A percentile compares a stretch with the other conserved stretches of the same genome.
These are phyloP conservation scores for Cordyceps pruinosa DNA, from an alignment of 2,329 filamentous ascomycete genomes.

Conservation along the genomic window DNA sequence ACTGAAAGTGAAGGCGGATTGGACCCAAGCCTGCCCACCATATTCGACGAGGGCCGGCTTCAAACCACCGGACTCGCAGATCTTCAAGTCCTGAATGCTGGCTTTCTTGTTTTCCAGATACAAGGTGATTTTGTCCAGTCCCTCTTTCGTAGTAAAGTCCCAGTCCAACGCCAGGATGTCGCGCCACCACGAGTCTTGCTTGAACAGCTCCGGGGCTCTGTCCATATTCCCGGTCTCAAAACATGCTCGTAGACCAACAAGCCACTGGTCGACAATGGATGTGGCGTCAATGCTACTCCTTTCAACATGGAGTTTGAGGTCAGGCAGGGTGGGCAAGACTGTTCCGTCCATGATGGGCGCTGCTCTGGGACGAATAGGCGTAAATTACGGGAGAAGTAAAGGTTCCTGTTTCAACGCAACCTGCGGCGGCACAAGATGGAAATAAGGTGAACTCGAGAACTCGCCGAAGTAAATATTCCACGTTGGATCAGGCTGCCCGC, in stretches of 20 bases:
- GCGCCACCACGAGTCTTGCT: conserved; percentile 22
- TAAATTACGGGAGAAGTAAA: background rate
- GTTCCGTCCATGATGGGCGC: conserved; percentile 9
- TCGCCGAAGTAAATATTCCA: background rate
- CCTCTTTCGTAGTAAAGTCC: conserved; percentile 23
- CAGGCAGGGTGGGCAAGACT: conserved; percentile 1
- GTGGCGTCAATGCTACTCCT: background rate
- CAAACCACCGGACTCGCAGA: background rate
- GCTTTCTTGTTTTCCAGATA: conserved; percentile 7
- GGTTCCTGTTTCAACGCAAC: background rate
- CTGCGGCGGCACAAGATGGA: too few species aligned
- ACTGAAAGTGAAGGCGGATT: conserved; percentile 4
- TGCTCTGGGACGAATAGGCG: background rate
- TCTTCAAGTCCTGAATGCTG: background rate
- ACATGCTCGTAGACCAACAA: background rate
- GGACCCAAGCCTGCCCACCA: conserved; percentile 4
- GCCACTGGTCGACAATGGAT: background rate
- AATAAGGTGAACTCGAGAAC: too few species aligned
- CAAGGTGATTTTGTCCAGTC: conserved; percentile 13
- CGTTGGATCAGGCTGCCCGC: background rate
- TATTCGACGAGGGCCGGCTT: conserved; percentile 7
- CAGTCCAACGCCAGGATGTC: conserved; percentile 23
- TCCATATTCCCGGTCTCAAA: background rate
- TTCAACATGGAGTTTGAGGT: background rate
- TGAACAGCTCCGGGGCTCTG: conserved; percentile 18